Conservation (phyloP, 2,329 filamentous ascomycete species). For the Leptographium wingfieldii region DNA sequence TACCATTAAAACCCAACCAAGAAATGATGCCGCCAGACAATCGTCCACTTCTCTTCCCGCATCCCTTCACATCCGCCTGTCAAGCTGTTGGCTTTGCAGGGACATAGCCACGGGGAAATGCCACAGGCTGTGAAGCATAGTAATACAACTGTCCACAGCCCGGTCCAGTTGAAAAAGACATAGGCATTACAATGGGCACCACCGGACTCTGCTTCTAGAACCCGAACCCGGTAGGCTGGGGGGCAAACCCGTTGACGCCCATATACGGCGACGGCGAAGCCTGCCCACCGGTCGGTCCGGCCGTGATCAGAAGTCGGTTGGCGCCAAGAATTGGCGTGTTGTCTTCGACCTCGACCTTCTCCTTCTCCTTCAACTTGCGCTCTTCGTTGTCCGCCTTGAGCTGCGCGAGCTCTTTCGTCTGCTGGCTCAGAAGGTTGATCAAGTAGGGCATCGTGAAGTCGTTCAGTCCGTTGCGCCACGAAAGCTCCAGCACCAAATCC, state of each 20-base stretch:
- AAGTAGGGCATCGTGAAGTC: constrained; percentile 99
- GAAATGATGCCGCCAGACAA: not conserved
- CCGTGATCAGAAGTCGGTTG: constrained; percentile 87
- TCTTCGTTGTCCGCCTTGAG: constrained; percentile 90
- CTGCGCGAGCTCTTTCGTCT: constrained; percentile 69
- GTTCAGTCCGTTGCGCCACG: constrained; percentile 85
- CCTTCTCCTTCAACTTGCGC: constrained; percentile 25
- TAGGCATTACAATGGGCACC: constrained; percentile 1
- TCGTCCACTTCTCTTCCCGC: not conserved
- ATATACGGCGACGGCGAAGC: constrained; percentile 57
- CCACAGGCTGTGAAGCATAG: not conserved
- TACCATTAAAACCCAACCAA: not conserved
- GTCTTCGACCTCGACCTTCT: constrained; percentile 68
- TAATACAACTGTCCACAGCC: not conserved
- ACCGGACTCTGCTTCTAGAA: constrained; percentile 31
- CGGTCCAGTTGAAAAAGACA: not conserved
- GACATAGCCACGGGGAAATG: not conserved
- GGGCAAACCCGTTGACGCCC: constrained; percentile 78
- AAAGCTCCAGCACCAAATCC: constrained; percentile 87
- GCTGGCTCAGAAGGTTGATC: constrained; percentile 94
- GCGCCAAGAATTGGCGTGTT: constrained; percentile 86
- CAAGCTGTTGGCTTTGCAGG: not conserved
- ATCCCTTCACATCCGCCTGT: not conserved
- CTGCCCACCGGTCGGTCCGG: constrained; percentile 53
- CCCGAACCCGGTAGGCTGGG: constrained; percentile 73